phyloP scores from a whole-genome alignment of 805 yeast species.

The Metahyphopichia silvanorum region DNA sequence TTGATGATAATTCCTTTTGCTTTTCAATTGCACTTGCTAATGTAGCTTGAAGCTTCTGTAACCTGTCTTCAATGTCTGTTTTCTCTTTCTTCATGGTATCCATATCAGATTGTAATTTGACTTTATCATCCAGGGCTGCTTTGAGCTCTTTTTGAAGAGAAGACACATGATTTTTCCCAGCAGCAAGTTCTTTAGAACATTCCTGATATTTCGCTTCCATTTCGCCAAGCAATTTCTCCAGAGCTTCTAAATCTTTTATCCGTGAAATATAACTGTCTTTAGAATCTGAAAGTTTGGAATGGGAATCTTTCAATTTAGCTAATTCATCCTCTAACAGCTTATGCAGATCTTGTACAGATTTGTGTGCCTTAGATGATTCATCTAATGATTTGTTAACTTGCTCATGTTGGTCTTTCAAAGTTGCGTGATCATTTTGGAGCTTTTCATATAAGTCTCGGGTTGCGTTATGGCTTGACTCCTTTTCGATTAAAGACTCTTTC shows the following conservation, averaged over 20 bases:
- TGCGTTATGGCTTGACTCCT: neutral
- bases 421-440: neutral
- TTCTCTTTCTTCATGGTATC: neutral
- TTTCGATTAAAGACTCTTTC: conserved; percentile 1
- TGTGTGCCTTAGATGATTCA: too few relatives aligned
- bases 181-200: conserved; percentile 2
- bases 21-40: neutral
- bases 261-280: too few relatives aligned
- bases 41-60: neutral
- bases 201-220: too few relatives aligned
- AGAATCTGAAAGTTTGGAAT: too few relatives aligned
- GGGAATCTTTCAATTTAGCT: too few relatives aligned
- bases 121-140: neutral
- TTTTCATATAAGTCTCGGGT: neutral
- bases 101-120: neutral
- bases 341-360: too few relatives aligned
- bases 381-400: neutral
- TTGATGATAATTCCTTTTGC: neutral
- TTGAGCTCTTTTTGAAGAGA: neutral
- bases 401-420: neutral
- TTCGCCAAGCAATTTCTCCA: too few relatives aligned
- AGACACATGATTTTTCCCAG: conserved; percentile 2
- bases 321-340: too few relatives aligned
- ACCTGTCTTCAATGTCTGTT: conserved; percentile 3
- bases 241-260: too few relatives aligned